Conservation (phyloP, 176 grass and related monocot genomes). For the Echinochloa phyllopogon region DNA sequence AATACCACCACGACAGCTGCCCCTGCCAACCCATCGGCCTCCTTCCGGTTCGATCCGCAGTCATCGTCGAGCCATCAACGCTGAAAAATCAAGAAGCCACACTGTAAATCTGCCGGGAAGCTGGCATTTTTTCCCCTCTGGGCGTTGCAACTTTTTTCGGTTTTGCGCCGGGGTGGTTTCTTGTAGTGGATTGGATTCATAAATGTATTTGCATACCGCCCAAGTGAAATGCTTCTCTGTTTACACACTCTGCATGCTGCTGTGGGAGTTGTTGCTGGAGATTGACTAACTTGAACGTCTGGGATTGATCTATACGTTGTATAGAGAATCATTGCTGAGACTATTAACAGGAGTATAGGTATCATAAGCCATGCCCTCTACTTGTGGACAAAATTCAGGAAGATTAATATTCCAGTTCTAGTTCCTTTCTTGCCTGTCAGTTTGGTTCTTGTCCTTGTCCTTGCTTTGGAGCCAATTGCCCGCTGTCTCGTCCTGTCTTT, state of each 20-base stretch:
- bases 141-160: slow-evolving; percentile 48
- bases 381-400: slow-evolving; percentile 16
- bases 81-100: slow-evolving; percentile 43
- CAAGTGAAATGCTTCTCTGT: slow-evolving; percentile 35
- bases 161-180: slow-evolving; percentile 44
- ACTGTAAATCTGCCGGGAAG: slow-evolving; percentile 53
- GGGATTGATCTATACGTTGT: slow-evolving; percentile 38
- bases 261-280: slow-evolving; percentile 16
- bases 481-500: slow-evolving; percentile 22
- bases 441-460: slow-evolving; percentile 34
- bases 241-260: neutral
- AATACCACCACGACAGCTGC: slow-evolving; percentile 53
- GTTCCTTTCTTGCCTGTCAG: slow-evolving; percentile 40
- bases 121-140: slow-evolving; percentile 16
- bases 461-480: slow-evolving; percentile 41
- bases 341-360: slow-evolving; percentile 23
- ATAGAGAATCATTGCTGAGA: slow-evolving; percentile 40
- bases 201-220: slow-evolving; percentile 43
- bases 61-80: slow-evolving; percentile 48
- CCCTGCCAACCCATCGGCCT: slow-evolving; percentile 19
- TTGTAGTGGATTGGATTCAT: slow-evolving; percentile 51
- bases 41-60: slow-evolving; percentile 40
- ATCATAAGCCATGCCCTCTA: slow-evolving; percentile 23
- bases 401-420: slow-evolving; percentile 40
- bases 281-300: slow-evolving; percentile 36